Evolutionary conservation across 257 asterid species (phyloP).

Genomic region (Nicotiana sylvestris): DNA sequence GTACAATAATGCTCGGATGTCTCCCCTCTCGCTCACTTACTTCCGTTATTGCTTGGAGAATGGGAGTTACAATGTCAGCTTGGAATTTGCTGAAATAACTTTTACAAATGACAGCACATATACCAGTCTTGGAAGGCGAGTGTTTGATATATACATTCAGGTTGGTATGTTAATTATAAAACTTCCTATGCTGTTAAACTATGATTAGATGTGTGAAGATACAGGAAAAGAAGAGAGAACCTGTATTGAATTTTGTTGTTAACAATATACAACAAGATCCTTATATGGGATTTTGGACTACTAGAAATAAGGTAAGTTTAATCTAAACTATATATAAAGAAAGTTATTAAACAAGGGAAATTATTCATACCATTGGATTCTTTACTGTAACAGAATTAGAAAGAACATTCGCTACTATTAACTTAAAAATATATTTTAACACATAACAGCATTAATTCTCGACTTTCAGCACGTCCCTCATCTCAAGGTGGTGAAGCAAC

Average conservation of each 20-base stretch:
- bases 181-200: not conserved
- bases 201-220: not conserved
- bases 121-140: slow-evolving; percentile 67
- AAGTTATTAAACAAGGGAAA: not conserved
- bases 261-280: not conserved
- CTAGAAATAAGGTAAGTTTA: not conserved
- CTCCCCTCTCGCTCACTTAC: slow-evolving; percentile 75
- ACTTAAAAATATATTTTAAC: not conserved
- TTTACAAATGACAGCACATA: slow-evolving; percentile 62
- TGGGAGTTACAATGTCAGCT: slow-evolving; percentile 66
- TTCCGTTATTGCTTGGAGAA: slow-evolving; percentile 80
- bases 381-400: not conserved
- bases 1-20: slow-evolving; percentile 66
- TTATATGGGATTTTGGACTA: not conserved
- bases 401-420: not conserved
- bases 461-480: not conserved
- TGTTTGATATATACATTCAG: slow-evolving; percentile 78
- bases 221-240: not conserved
- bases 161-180: slow-evolving; percentile 24
- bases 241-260: not conserved
- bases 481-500: slow-evolving; percentile 5
- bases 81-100: slow-evolving; percentile 70
- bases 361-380: not conserved
- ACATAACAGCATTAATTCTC: not conserved
- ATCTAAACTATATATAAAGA: not conserved